Base-by-base conservation (phyloP, 2,329 filamentous ascomycete species). In the Chaetomium globosum region DNA sequence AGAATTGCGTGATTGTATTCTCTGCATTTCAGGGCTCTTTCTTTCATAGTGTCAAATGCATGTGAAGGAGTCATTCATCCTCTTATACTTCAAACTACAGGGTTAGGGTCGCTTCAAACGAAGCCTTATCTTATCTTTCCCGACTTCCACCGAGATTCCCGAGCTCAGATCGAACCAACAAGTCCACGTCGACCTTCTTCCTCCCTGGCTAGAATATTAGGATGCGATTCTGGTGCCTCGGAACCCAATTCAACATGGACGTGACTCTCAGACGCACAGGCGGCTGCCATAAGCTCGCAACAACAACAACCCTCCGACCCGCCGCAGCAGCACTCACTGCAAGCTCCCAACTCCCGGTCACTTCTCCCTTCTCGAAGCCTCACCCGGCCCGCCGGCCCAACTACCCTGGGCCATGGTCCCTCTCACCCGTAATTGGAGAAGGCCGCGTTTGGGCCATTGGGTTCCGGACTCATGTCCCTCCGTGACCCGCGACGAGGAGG, bases 361-460 rank as follows among this genome's bases (percentile, higher is more conserved):
- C 39, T 96, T 97, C 81, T 96, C 77, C 36, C 96, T 97, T 97
- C 81, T 96, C 93, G 52, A 86, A 86, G 92, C 68, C 86, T 96
- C 72, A 90, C 90, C 77, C 90, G 95, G 95, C 7, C 94, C 94
- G 59, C 85, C 86, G 30, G 30, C 91, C 93, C 64, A 95, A 91
- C 73, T 98, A 98, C 80, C 88, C 91, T 0, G 92, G 92, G 93
- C 77, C 95, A 99, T 85, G 87, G 87, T 98, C 36, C 95, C 94
- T 43, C 85, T 99, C 63, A 97, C 90, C 8, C 79, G 80, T 51
- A 73, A n/a, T n/a, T 92, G 64, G 95, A 98, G 79, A 89, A 91
- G 63, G 83, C 87, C 66, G 87, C 87, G 21, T 83, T 99, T n/a
- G n/a, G 56, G 86, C 87, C 54, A 74, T 89, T 57, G 87, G 87